A percentile compares a stretch with the other conserved stretches of the same genome.
These are phyloP conservation scores for Neurospora sp. DNA, from an alignment of 495 filamentous ascomycete genomes.

Conservation along the genomic window DNA sequence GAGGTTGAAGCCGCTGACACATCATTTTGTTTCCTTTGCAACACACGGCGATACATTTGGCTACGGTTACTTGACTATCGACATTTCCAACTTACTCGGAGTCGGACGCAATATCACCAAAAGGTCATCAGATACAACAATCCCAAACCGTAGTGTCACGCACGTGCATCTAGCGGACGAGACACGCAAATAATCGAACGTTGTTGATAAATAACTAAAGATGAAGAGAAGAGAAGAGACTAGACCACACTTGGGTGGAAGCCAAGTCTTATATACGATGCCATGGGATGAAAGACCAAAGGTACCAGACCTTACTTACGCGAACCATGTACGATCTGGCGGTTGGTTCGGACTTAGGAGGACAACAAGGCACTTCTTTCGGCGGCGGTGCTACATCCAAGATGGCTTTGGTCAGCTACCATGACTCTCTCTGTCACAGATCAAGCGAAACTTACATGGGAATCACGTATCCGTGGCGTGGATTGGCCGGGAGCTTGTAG, in stretches of 20 bases:
- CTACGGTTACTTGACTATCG: not conserved
- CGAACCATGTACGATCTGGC: not conserved
- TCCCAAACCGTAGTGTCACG: not conserved
- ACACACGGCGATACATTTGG: not conserved
- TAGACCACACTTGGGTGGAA: not conserved
- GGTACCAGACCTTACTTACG: not conserved
- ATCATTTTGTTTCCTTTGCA: not conserved
- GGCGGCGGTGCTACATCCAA: not conserved
- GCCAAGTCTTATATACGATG: too few relatives aligned
- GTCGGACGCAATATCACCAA: not conserved
- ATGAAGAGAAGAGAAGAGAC: not conserved
- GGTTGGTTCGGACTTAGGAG: not conserved
- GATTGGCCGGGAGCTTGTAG: not conserved
- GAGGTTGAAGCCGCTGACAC: not conserved
- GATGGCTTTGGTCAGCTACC: not conserved
- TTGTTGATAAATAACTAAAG: not conserved
- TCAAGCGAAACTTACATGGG: not conserved
- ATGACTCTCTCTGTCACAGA: not conserved
- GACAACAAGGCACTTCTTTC: not conserved
- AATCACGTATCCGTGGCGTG: slow-evolving; percentile 1
- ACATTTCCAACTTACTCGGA: not conserved
- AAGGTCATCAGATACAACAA: not conserved
- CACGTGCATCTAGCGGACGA: not conserved
- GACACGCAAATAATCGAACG: not conserved
- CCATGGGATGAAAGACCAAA: too few relatives aligned